Evolutionary conservation across 768 basidiomycete genomes (phyloP).

Genomic region (Rickenella mellea): DNA sequence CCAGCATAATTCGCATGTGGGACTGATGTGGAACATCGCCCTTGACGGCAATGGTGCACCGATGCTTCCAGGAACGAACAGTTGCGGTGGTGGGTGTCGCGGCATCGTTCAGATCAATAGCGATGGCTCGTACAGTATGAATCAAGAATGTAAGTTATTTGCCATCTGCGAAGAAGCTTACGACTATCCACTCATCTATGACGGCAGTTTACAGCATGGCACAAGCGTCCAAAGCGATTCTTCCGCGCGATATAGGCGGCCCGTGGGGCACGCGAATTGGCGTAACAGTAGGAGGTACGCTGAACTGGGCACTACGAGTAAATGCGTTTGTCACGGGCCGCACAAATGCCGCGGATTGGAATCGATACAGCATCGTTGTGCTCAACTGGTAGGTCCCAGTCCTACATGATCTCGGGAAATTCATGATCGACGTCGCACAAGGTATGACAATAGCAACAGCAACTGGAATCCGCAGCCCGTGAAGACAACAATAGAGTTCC

Average conservation of each 20-base stretch:
- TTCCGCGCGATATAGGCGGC: conserved; percentile 59
- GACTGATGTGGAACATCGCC: conserved; percentile 71
- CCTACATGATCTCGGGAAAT: neutral
- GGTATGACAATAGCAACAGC: conserved; percentile 42
- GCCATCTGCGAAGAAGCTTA: neutral
- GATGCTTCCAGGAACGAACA: conserved; percentile 51
- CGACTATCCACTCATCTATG: neutral
- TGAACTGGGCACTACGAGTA: conserved; percentile 52
- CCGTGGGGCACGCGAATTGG: conserved; percentile 63
- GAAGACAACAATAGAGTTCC: conserved; percentile 51
- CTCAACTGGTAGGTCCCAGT: conserved; percentile 41
- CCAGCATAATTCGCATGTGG: conserved; percentile 26
- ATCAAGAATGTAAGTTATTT: conserved; percentile 56
- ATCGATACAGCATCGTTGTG: conserved; percentile 63
- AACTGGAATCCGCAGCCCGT: conserved; percentile 48
- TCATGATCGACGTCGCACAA: conserved; percentile 9
- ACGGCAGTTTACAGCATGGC: conserved; percentile 58
- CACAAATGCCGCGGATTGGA: conserved; percentile 42
- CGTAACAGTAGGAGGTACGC: conserved; percentile 46
- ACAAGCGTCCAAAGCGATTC: conserved; percentile 63
- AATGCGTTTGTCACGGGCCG: conserved; percentile 57
- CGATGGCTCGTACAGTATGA: conserved; percentile 51
- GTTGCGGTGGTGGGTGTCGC: conserved; percentile 59
- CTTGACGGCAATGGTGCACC: conserved; percentile 56
- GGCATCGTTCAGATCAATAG: conserved; percentile 58